Percentiles rank a stretch among this genome's conserved stretches.
These are phyloP conservation scores for Agaricus sinodeliciosus DNA, from an alignment of 768 basidiomycete genomes.

Conservation along the genomic window DNA sequence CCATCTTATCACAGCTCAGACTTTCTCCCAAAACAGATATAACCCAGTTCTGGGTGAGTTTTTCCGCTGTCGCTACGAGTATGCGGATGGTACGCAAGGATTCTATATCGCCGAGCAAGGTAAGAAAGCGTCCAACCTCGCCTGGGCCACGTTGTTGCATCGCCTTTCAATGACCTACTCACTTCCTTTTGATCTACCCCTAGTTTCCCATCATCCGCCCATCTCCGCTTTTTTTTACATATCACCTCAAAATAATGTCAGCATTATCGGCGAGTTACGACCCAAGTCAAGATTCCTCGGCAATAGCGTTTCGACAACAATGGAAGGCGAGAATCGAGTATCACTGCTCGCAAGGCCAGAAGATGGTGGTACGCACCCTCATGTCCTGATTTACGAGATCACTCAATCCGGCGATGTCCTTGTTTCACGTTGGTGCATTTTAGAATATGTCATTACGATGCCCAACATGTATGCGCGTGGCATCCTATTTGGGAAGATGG, in stretches of 20 bases:
- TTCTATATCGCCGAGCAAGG: constrained; percentile 98
- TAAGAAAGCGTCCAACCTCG: constrained; percentile 18
- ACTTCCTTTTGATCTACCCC: background rate
- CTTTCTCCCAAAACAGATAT: constrained; percentile 46
- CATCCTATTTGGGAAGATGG: constrained; percentile 90
- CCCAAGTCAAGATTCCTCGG: constrained; percentile 97
- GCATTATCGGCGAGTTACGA: constrained; percentile 86
- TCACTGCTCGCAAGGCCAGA: constrained; percentile 75
- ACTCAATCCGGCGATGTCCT: background rate
- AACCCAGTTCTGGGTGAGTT: constrained; percentile 97
- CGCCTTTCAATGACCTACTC: constrained; percentile 1
- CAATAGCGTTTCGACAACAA: constrained; percentile 91
- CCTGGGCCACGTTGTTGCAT: constrained; percentile 1
- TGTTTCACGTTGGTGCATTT: constrained; percentile 3
- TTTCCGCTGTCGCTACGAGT: constrained; percentile 94
- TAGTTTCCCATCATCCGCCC: constrained; percentile 94
- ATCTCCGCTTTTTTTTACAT: constrained; percentile 95
- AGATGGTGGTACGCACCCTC: constrained; percentile 65
- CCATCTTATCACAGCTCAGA: background rate
- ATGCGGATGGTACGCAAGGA: constrained; percentile 82
- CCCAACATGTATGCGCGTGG: constrained; percentile 96
- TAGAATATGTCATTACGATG: constrained; percentile 89
- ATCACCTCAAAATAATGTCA: constrained; percentile 82
- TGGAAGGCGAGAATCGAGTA: constrained; percentile 95
- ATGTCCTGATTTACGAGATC: background rate